phyloP scores from a whole-genome alignment of 106 monocot genomes.

The Dendrobium huoshanense region DNA sequence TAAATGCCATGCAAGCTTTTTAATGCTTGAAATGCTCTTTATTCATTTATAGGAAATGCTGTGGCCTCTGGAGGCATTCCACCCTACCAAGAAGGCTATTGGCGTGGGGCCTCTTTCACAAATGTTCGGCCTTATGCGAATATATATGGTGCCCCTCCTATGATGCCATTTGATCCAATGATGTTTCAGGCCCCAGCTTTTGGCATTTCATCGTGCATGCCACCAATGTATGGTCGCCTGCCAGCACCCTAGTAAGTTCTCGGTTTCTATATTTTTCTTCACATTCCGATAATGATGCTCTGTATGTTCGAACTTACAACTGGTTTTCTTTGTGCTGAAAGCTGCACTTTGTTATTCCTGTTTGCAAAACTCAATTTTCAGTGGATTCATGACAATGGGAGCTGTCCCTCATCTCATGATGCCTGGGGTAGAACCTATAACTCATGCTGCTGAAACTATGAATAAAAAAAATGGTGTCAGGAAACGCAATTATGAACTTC shows the following conservation, averaged over 20 bases:
- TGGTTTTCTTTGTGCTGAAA: background rate
- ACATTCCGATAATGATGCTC: background rate
- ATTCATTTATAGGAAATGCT: conserved; percentile 8
- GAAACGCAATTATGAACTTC: background rate
- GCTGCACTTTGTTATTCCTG: background rate
- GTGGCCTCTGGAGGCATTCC: background rate
- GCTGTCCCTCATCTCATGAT: conserved; percentile 1
- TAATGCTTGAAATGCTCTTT: background rate
- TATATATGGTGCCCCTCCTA: background rate
- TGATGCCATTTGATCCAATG: conserved; percentile 7
- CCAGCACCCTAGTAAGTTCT: conserved; percentile 1
- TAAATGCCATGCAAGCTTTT: background rate
- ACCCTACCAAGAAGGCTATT: background rate
- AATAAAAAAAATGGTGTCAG: background rate
- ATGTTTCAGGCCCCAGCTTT: background rate
- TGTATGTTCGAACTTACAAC: background rate
- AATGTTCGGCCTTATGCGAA: conserved; percentile 4
- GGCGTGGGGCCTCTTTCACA: conserved; percentile 4
- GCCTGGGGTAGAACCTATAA: background rate
- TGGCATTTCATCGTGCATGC: conserved; percentile 2
- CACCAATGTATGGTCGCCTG: background rate
- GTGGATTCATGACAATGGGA: conserved; percentile 6
- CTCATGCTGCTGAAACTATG: background rate
- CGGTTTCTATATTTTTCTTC: background rate
- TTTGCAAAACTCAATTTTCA: conserved; percentile 3